Evolutionary conservation across 352 stramenopile species (phyloP), one percentile per base, ranked within the genome.

Genomic region (Blastocystis hominis): DNA sequence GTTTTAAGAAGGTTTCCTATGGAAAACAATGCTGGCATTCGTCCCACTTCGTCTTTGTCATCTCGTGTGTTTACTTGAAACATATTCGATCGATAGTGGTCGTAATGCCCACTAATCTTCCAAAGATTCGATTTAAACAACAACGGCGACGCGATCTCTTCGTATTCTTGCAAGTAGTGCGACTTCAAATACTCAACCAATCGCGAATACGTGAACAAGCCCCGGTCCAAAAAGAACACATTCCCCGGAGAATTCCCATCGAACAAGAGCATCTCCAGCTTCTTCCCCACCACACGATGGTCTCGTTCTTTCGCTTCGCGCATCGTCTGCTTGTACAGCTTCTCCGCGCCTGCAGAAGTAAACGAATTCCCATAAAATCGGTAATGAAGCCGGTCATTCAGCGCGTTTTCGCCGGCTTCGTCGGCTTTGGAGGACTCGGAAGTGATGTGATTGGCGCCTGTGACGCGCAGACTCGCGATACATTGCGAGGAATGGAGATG

Each of bases 41-140:
- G 20, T 56, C 34, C 4, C 6, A 63, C 6, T 75, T 77, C 93
- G 89, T 93, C 95, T 89, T 95, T 92, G 81, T 96, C 90, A 64
- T 94, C 93, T 88, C 97, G 95, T 1, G 98, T 95, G 68, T 98
- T 93, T 76, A 98, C 98, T 61, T 94, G 93, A 89, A 98, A 98
- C 96, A 98, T 98, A 90, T 96, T 94, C 59, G 98, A 94, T 90
- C 97, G 97, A 93, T 98, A 98, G 91, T 98, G 95, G 91, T 97
- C 91, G 24, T 94, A 94, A 89, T 98, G 96, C 55, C 96, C 96
- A 69, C 92, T 97, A 59, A 91, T 95, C 81, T 97, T 93, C 96
- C 96, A 98, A 30, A 98, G 91, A 86, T 98, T 94, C 84, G 98
- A 94, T 91, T 98, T 98, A 92, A 94, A 98, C 86, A 98, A 92